These are phyloP conservation scores for Amorphotheca resinae DNA, from an alignment of 495 filamentous ascomycete species.

Conservation along the genomic window DNA sequence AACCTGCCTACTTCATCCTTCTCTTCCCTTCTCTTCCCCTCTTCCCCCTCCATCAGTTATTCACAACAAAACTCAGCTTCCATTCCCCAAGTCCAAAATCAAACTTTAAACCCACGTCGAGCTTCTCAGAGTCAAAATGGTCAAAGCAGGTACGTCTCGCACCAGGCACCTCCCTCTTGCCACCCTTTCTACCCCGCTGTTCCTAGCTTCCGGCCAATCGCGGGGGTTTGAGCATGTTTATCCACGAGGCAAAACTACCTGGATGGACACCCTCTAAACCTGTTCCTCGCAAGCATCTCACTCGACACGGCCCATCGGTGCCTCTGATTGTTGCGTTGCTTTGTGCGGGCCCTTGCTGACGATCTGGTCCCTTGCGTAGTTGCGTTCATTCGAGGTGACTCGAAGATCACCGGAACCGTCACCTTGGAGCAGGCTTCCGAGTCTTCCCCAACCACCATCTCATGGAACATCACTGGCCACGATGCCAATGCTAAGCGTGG, in stretches of 20 bases:
- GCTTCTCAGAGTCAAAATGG: conserved; percentile 90
- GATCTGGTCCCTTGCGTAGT: conserved; percentile 37
- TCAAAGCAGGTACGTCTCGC: conserved; percentile 74
- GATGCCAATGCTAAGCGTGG: conserved; percentile 92
- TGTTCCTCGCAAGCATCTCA: not conserved
- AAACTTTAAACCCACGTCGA: conserved; percentile 19
- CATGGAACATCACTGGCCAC: conserved; percentile 85
- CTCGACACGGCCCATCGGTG: not conserved
- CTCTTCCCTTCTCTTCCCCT: not conserved
- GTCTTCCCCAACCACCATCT: conserved; percentile 66
- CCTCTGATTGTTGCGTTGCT: not conserved
- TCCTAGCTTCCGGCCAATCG: conserved; percentile 5
- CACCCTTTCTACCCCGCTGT: not conserved
- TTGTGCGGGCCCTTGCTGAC: conserved; percentile 2
- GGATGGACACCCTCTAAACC: conserved; percentile 21
- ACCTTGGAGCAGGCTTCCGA: conserved; percentile 88
- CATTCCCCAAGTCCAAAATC: conserved; percentile 15
- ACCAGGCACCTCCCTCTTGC: not conserved
- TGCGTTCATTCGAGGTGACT: conserved; percentile 92
- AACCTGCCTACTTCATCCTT: not conserved
- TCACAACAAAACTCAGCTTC: conserved; percentile 20
- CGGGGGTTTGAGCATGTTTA: conserved; percentile 28
- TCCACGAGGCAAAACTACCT: conserved; percentile 13
- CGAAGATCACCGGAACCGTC: conserved; percentile 81
- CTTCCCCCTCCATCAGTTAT: conserved; percentile 15